Percentiles rank a stretch among this genome's conserved stretches.
phyloP scores from a whole-genome alignment of 1,284 basidiomycete genomes.

The Vanrija pseudolonga region DNA sequence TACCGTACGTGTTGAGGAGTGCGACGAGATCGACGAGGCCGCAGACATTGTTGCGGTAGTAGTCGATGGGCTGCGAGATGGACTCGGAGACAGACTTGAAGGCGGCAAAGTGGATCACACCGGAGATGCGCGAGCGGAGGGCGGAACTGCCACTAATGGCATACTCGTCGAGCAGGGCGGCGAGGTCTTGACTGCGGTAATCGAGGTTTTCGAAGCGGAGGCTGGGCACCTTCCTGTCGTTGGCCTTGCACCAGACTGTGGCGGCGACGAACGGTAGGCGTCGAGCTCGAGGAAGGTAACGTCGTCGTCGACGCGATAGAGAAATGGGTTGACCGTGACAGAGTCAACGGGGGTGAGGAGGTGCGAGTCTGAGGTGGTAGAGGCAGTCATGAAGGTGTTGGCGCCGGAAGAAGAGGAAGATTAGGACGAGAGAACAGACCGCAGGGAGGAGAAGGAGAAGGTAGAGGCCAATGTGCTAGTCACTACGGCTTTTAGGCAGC shows the following conservation, averaged over 20 bases:
- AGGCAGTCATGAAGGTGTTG: too few species aligned
- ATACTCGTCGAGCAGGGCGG: constrained; percentile 3
- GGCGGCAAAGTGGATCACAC: constrained; percentile 11
- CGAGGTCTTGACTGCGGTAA: constrained; percentile 2
- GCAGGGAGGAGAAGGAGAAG: too few species aligned
- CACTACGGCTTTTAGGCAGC: too few species aligned
- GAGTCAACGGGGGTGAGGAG: too few species aligned
- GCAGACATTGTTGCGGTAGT: constrained; percentile 12
- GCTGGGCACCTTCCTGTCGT: not conserved
- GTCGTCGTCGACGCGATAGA: too few species aligned
- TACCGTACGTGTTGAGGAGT: constrained; percentile 3
- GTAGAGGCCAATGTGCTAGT: too few species aligned
- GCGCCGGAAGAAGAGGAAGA: not conserved
- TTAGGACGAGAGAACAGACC: too few species aligned
- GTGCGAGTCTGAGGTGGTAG: too few species aligned
- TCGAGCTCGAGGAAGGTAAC: too few species aligned
- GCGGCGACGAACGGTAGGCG: not conserved
- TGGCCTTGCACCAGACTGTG: not conserved
- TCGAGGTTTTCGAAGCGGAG: constrained; percentile 4
- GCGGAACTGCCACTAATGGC: not conserved
- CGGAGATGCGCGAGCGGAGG: not conserved
- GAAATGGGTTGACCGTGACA: too few species aligned
- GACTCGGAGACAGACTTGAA: constrained; percentile 7
- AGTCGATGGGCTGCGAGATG: constrained; percentile 4
- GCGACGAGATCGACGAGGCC: constrained; percentile 6